Evolutionary conservation across 129 eudicot genomes (phyloP).

Genomic region (Arctium lappa): DNA sequence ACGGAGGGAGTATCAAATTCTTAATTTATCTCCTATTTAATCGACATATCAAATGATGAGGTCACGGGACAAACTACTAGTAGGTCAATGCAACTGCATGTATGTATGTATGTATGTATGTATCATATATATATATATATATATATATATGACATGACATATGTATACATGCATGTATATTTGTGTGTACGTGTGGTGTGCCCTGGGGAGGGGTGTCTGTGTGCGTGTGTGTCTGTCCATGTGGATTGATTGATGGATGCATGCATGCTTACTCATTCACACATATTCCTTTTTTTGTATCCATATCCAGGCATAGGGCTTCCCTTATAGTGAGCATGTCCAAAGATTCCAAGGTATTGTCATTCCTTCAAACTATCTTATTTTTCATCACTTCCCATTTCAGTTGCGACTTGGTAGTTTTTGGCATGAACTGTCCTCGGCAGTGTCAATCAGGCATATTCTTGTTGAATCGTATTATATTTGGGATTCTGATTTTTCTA

Average conservation of each 20-base stretch:
- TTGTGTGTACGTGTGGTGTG: not conserved
- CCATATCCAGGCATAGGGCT: conserved; percentile 57
- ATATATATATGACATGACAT: not conserved
- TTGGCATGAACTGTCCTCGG: not conserved
- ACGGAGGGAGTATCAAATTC: not conserved
- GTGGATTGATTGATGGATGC: not conserved
- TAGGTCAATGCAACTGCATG: not conserved
- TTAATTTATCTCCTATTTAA: not conserved
- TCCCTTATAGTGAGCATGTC: conserved; percentile 82
- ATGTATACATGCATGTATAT: not conserved
- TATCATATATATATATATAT: not conserved
- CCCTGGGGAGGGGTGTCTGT: not conserved
- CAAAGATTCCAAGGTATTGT: conserved; percentile 72
- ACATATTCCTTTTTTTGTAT: conserved; percentile 9
- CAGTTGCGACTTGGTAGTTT: not conserved
- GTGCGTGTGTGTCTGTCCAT: not conserved
- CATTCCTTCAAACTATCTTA: not conserved
- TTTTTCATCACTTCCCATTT: not conserved
- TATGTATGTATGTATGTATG: not conserved
- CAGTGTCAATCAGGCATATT: not conserved
- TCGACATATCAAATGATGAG: not conserved
- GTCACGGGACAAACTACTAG: not conserved
- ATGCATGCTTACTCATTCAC: not conserved
- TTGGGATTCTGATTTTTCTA: not conserved
- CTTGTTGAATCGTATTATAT: not conserved